phyloP scores from a whole-genome alignment of 495 filamentous ascomycete species.

The Podospora pseudocomata region DNA sequence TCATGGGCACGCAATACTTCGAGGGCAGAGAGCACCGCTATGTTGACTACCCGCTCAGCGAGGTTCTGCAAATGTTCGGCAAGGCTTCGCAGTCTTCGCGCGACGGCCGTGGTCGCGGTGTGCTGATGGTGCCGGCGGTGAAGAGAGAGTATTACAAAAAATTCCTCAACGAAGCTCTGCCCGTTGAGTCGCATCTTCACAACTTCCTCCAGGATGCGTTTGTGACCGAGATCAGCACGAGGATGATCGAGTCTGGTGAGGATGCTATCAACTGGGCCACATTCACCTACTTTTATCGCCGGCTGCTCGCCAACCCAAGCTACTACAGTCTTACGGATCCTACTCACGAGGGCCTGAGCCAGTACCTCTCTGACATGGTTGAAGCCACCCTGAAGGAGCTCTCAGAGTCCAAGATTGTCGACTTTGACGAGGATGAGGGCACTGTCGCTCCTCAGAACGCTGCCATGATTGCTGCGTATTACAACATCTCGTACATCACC shows the following conservation, averaged over 20 bases:
- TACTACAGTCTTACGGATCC: constrained; percentile 90
- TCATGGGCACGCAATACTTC: constrained; percentile 99
- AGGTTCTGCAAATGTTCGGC: constrained; percentile 99
- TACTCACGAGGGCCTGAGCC: constrained; percentile 87
- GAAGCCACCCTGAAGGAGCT: constrained; percentile 91
- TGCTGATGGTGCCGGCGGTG: constrained; percentile 89
- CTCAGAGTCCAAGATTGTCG: constrained; percentile 90
- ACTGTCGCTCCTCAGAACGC: constrained; percentile 85
- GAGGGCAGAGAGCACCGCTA: constrained; percentile 97
- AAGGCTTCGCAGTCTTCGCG: constrained; percentile 72
- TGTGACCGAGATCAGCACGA: constrained; percentile 92
- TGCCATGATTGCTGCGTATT: constrained; percentile 97
- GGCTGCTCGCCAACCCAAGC: constrained; percentile 93
- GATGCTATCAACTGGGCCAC: constrained; percentile 98
- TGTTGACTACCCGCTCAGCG: constrained; percentile 91
- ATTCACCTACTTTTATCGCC: constrained; percentile 97
- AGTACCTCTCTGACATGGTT: constrained; percentile 92
- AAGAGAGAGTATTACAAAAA: constrained; percentile 98
- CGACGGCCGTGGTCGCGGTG: constrained; percentile 80
- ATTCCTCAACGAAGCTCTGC: constrained; percentile 93
- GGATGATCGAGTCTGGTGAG: constrained; percentile 88
- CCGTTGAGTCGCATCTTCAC: constrained; percentile 91
- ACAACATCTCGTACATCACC: constrained; percentile 98
- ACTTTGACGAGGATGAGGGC: constrained; percentile 95
- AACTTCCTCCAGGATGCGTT: constrained; percentile 92